A percentile compares a stretch with the other conserved stretches of the same genome.
Evolutionary conservation across 176 grass and related monocot species (phyloP).

Genomic region (Oryza nivara): DNA sequence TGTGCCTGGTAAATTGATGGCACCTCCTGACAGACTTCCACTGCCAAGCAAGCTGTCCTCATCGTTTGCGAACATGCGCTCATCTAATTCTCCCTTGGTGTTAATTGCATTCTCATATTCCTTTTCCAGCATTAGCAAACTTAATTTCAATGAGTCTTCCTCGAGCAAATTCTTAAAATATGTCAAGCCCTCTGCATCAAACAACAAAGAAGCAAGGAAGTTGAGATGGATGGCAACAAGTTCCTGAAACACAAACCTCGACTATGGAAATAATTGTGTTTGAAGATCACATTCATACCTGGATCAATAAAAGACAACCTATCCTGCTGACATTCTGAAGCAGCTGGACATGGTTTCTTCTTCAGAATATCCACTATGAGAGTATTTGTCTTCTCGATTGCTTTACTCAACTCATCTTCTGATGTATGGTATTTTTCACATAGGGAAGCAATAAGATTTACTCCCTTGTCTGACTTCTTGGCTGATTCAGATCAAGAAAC

Average conservation of each 20-base stretch:
- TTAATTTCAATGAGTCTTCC: slow-evolving; percentile 65
- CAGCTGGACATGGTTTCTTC: slow-evolving; percentile 62
- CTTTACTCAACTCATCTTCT: slow-evolving; percentile 87
- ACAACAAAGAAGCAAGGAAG: slow-evolving; percentile 11
- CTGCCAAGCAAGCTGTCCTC: slow-evolving; percentile 89
- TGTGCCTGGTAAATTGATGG: slow-evolving; percentile 71
- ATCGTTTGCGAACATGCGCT: slow-evolving; percentile 86
- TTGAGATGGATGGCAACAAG: slow-evolving; percentile 20
- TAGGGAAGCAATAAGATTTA: slow-evolving; percentile 79
- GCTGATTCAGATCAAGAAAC: slow-evolving; percentile 56
- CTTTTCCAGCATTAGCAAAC: slow-evolving; percentile 77
- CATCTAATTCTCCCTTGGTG: slow-evolving; percentile 87
- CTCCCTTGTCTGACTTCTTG: slow-evolving; percentile 87
- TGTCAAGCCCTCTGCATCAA: slow-evolving; percentile 71
- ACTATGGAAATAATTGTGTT: slow-evolving; percentile 25
- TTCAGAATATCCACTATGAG: slow-evolving; percentile 85
- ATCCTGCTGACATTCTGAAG: slow-evolving; percentile 55
- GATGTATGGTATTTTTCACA: slow-evolving; percentile 86
- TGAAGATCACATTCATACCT: slow-evolving; percentile 49
- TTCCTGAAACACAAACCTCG: slow-evolving; percentile 25
- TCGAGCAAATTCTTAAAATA: slow-evolving; percentile 86
- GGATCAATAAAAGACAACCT: slow-evolving; percentile 68
- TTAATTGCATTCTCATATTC: slow-evolving; percentile 81
- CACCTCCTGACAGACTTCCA: slow-evolving; percentile 89
- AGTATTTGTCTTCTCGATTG: slow-evolving; percentile 72